Base-by-base conservation (phyloP, 306 rosid genomes). In the Pterocarpus santalinus region DNA sequence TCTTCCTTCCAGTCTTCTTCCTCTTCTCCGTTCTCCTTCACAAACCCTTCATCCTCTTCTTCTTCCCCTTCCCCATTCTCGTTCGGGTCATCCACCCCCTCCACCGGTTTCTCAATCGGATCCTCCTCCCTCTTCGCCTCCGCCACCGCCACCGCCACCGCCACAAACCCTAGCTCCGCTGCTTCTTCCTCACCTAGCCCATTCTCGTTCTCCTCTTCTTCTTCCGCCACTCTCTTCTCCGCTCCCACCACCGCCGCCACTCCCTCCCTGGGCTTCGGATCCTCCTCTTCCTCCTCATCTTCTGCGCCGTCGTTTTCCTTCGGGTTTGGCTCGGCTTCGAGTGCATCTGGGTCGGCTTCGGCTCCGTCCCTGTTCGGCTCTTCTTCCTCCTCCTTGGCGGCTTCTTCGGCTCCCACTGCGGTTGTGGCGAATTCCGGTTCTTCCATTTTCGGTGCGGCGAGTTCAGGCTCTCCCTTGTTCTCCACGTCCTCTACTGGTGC, bases 81-180 rank as follows among this genome's bases (percentile, higher is more conserved):
- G 63, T 68, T 71, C 30, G 69, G 64, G 1, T 12, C 56, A 6
- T 22, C 82, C 33, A 7, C 82, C 0, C 4, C 86, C n/a, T 16
- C 86, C 8, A 0, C 82, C 14, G 61, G 61, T 1, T 71, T 77
- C 6, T 41, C 80, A 28, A 58, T 73, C 34, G 70, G 49, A 30
- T 58, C 82, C 70, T 62, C 68, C 16, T 57, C 56, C 53, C 22
- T 77, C 74, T 7, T 30, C 75, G 32, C 72, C 7, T 62, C 88
- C 22, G 22, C 88, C 56, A 61, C 79, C 11, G 44, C 89, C 64
- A 41, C 82, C 56, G 28, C 28, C 28, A 2, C 77, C 68, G 13
- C 82, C 15, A 38, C 87, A n/a, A 83, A 84, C 87, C 87, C 90
- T 72, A 69, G 62, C 69, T 80, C 90, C 62, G 33, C 90, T 34